Evolutionary conservation across 2,329 filamentous ascomycete species (phyloP).

Genomic region (Epichloe festucae): DNA sequence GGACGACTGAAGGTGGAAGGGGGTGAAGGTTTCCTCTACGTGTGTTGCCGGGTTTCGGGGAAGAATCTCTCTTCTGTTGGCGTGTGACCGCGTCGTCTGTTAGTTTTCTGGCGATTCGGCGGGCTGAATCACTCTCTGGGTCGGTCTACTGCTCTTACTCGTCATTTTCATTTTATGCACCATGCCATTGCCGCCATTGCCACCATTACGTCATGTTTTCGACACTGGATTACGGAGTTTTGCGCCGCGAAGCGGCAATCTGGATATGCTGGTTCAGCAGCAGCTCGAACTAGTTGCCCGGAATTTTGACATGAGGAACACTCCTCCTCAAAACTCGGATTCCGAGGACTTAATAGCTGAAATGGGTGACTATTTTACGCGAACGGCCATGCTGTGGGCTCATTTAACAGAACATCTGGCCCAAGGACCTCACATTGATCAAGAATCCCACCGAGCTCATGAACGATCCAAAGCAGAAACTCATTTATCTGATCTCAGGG

Average conservation of each 20-base stretch:
- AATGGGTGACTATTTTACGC: conserved; percentile 23
- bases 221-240: conserved; percentile 13
- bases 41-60: too few relatives aligned
- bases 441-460: conserved; percentile 16
- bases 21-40: neutral
- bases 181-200: conserved; percentile 15
- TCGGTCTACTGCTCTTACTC: neutral
- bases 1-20: neutral
- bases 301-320: conserved; percentile 11
- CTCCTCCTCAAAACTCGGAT: conserved; percentile 7
- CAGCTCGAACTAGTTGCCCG: conserved; percentile 15
- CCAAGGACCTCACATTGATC: conserved; percentile 19
- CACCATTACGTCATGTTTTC: conserved; percentile 12
- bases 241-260: conserved; percentile 2
- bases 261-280: conserved; percentile 17
- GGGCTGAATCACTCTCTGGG: neutral
- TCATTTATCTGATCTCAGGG: conserved; percentile 16
- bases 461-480: conserved; percentile 13
- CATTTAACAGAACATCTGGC: conserved; percentile 21
- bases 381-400: conserved; percentile 21
- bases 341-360: conserved; percentile 19
- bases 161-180: neutral
- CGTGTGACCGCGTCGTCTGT: neutral
- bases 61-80: neutral
- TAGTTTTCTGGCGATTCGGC: neutral